phyloP scores from a whole-genome alignment of 2,329 filamentous ascomycete species.

The Penicillium sp. region DNA sequence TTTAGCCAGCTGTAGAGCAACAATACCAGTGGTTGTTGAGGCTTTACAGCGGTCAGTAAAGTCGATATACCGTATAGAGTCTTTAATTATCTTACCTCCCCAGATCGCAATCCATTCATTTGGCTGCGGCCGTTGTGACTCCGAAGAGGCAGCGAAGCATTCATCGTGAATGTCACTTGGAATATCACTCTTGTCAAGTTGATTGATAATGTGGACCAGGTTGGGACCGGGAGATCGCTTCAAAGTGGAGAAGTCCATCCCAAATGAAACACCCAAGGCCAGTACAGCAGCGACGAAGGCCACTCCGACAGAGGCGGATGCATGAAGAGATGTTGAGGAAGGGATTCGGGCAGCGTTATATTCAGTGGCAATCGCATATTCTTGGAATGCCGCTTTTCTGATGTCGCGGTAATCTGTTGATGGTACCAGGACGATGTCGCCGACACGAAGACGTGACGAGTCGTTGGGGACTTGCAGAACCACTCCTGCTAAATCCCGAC shows the following conservation, averaged over 20 bases:
- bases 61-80: not conserved
- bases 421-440: constrained; percentile 58
- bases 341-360: constrained; percentile 63
- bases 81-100: constrained; percentile 52
- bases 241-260: constrained; percentile 54
- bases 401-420: constrained; percentile 70
- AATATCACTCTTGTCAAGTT: constrained; percentile 46
- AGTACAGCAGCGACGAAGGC: constrained; percentile 66
- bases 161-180: constrained; percentile 60
- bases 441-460: constrained; percentile 49
- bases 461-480: constrained; percentile 49
- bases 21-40: constrained; percentile 64
- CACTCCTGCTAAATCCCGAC: constrained; percentile 63
- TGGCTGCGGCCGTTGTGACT: constrained; percentile 50
- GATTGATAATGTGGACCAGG: constrained; percentile 49
- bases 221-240: constrained; percentile 53
- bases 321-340: constrained; percentile 46
- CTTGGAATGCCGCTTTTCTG: constrained; percentile 66
- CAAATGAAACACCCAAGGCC: constrained; percentile 64
- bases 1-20: constrained; percentile 63
- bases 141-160: constrained; percentile 53
- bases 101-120: constrained; percentile 71
- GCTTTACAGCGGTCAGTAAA: constrained; percentile 32
- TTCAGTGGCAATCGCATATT: constrained; percentile 61
- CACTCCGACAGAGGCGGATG: constrained; percentile 62